Conservation (phyloP, 169 alveolate genomes). For the Plasmodium sp. region DNA sequence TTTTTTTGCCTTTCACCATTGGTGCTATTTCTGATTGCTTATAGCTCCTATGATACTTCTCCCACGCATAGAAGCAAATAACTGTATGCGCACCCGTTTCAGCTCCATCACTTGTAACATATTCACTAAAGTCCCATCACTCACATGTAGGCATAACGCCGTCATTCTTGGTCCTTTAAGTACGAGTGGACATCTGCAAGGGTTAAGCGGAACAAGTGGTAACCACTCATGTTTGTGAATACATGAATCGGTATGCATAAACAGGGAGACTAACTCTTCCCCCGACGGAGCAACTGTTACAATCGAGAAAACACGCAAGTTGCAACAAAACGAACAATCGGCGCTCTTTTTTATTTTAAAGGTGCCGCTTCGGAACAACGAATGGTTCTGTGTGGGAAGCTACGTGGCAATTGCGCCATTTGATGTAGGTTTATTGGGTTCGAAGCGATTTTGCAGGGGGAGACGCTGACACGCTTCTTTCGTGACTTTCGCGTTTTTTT, state of each 20-base stretch:
- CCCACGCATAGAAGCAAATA: neutral
- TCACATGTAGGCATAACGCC: constrained; percentile 1
- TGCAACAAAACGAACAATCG: neutral
- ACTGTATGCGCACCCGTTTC: neutral
- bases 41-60: neutral
- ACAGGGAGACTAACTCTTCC: neutral
- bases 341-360: neutral
- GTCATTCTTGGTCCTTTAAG: constrained; percentile 22
- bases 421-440: neutral
- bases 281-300: neutral
- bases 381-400: neutral
- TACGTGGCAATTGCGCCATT: neutral
- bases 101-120: neutral
- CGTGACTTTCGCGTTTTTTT: neutral
- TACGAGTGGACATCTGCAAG: constrained; percentile 64
- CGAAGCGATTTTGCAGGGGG: neutral
- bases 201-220: neutral
- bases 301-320: neutral
- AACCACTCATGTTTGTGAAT: neutral
- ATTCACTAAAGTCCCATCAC: neutral
- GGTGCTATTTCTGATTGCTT: neutral
- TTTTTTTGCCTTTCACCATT: neutral
- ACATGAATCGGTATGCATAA: neutral
- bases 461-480: neutral
- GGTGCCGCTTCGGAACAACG: neutral